Percentiles rank a stretch among this genome's conserved stretches.
Conservation (phyloP, 2,329 filamentous ascomycete species). For the Sclerotinia minor region DNA sequence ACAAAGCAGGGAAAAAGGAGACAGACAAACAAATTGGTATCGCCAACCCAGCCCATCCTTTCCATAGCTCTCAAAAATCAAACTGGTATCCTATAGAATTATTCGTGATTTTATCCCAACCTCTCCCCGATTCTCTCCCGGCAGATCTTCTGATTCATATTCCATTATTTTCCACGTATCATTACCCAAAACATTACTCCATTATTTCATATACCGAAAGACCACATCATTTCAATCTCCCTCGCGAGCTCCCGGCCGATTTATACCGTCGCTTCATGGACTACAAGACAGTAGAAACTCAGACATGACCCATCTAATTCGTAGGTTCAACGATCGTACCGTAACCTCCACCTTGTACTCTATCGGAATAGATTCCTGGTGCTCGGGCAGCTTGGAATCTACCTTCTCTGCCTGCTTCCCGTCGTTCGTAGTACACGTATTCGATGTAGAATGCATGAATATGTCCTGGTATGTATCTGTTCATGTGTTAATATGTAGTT, state of each 20-base stretch:
- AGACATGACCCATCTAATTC: slow-evolving; percentile 19
- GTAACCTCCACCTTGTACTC: slow-evolving; percentile 72
- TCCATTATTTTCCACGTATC: not conserved
- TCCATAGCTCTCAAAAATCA: not conserved
- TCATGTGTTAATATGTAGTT: slow-evolving; percentile 47
- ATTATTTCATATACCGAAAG: no score
- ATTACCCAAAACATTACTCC: not conserved
- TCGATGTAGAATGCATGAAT: slow-evolving; percentile 49
- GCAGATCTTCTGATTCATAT: not conserved
- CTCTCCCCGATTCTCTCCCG: not conserved
- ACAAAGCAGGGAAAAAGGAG: not conserved
- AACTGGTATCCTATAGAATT: slow-evolving; percentile 11
- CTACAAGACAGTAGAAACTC: slow-evolving; percentile 20
- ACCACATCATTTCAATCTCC: not conserved
- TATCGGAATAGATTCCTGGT: slow-evolving; percentile 70
- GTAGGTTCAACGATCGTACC: slow-evolving; percentile 44
- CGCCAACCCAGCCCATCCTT: not conserved
- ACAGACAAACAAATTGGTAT: not conserved
- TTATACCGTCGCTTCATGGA: slow-evolving; percentile 12
- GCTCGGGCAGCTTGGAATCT: slow-evolving; percentile 55
- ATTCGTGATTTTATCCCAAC: not conserved
- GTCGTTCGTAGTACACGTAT: slow-evolving; percentile 79
- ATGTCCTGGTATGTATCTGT: slow-evolving; percentile 41
- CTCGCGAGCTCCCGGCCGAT: not conserved
- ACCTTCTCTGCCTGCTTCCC: slow-evolving; percentile 61